Percentiles rank a stretch among this genome's conserved stretches.
Conservation (phyloP, 1,284 basidiomycete species). For the Wallemia mellicola region DNA sequence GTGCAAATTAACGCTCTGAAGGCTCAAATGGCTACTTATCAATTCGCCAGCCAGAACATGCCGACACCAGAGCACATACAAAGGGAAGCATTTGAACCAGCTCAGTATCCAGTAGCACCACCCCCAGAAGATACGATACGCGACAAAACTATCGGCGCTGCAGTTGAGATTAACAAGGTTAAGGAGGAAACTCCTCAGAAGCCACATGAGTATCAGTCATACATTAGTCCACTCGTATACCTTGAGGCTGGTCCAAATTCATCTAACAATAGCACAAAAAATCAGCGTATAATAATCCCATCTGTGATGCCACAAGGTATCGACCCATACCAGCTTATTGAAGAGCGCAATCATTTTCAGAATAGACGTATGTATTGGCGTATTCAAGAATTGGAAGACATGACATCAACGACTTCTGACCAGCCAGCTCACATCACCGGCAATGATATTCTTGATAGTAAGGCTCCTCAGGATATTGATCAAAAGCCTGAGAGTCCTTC, state of each 20-base stretch:
- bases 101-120: slow-evolving; percentile 9
- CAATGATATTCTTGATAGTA: slow-evolving; percentile 20
- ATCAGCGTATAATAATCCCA: slow-evolving; percentile 56
- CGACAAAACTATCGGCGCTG: slow-evolving; percentile 4
- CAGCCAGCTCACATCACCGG: slow-evolving; percentile 20
- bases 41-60: slow-evolving; percentile 43
- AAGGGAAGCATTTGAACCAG: slow-evolving; percentile 26
- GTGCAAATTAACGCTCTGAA: slow-evolving; percentile 61
- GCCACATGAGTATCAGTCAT: slow-evolving; percentile 21
- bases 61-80: slow-evolving; percentile 54
- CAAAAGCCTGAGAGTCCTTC: slow-evolving; percentile 12
- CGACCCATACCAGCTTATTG: slow-evolving; percentile 64
- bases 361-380: slow-evolving; percentile 70
- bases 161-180: slow-evolving; percentile 3
- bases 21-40: slow-evolving; percentile 69
- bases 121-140: slow-evolving; percentile 4
- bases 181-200: slow-evolving; percentile 20
- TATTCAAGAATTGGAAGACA: slow-evolving; percentile 53
- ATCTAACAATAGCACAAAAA: slow-evolving; percentile 24
- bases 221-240: slow-evolving; percentile 14
- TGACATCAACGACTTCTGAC: slow-evolving; percentile 47
- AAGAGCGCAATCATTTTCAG: slow-evolving; percentile 71
- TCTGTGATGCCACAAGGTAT: slow-evolving; percentile 75
- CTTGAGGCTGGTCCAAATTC: slow-evolving; percentile 7
- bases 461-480: slow-evolving; percentile 21